phyloP scores from a whole-genome alignment of 1,284 basidiomycete genomes.

The Porodaedalea pini region DNA sequence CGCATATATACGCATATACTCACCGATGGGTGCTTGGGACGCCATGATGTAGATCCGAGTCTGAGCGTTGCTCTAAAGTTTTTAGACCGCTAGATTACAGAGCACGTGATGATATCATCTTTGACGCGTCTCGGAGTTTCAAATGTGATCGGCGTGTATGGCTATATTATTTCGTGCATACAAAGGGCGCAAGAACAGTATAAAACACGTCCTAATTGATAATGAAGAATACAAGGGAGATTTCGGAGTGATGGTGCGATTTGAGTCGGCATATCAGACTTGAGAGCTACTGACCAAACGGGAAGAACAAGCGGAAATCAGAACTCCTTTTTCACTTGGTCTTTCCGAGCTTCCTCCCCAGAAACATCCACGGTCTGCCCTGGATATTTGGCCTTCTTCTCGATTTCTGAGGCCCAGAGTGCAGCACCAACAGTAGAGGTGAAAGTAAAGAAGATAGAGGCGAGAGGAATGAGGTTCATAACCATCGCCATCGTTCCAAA shows the following conservation, averaged over 20 bases:
- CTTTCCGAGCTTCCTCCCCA: neutral
- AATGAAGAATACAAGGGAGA: no score
- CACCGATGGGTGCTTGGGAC: conserved; percentile 13
- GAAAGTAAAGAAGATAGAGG: conserved; percentile 50
- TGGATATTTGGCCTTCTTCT: conserved; percentile 35
- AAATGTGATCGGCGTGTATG: no score
- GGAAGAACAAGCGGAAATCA: neutral
- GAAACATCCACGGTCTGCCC: conserved; percentile 14
- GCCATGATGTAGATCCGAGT: neutral
- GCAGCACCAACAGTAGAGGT: conserved; percentile 66
- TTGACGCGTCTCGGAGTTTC: neutral
- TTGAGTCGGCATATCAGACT: no score
- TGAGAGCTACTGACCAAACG: no score
- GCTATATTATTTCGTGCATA: no score
- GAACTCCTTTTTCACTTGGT: conserved; percentile 19
- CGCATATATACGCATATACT: neutral
- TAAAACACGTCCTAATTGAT: no score
- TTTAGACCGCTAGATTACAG: neutral
- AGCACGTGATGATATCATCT: neutral
- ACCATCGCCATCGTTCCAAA: conserved; percentile 60
- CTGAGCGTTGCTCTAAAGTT: neutral
- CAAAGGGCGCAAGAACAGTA: no score
- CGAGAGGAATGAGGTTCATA: conserved; percentile 61
- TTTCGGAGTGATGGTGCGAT: no score
- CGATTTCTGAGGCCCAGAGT: conserved; percentile 65